phyloP scores from a whole-genome alignment of 139 green algal species.

The Chlamydomonas asymmetrica region DNA sequence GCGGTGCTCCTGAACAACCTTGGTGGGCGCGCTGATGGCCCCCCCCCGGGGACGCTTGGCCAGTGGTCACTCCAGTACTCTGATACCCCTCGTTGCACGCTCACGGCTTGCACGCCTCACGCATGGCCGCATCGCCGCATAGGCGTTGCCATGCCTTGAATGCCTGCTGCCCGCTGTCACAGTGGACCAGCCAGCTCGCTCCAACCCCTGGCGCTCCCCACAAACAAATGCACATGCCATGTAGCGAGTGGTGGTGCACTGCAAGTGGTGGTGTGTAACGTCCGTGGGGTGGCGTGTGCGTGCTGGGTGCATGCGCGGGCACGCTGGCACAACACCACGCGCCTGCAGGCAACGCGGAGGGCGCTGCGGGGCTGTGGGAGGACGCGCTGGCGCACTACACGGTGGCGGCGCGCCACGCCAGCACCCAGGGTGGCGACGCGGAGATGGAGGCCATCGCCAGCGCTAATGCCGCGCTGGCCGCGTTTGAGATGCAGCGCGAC shows the following conservation, averaged over 20 bases:
- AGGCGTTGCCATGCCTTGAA: not conserved
- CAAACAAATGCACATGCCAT: not conserved
- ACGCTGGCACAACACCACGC: no score
- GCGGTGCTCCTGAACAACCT: slow-evolving; percentile 16
- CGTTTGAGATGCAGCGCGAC: slow-evolving; percentile 27
- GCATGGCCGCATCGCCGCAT: not conserved
- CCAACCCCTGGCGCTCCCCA: not conserved
- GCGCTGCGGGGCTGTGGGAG: slow-evolving; percentile 36
- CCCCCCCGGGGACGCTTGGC: no score
- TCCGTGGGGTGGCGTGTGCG: no score
- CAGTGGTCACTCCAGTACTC: no score
- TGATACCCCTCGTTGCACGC: not conserved
- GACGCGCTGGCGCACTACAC: slow-evolving; percentile 39
- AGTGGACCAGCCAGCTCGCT: not conserved
- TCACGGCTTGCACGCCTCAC: not conserved
- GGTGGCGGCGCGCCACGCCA: slow-evolving; percentile 35
- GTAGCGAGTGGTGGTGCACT: not conserved
- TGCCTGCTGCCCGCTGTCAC: not conserved
- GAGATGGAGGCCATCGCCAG: slow-evolving; percentile 34
- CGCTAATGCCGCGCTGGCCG: slow-evolving; percentile 49
- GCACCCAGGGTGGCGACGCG: no score
- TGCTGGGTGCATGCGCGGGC: no score
- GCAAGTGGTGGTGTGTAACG: not conserved
- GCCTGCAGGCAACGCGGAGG: slow-evolving; percentile 51
- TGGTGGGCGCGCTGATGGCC: slow-evolving; percentile 8